Conservation (phyloP, 441 rosid genomes). For the Geranium incanum region DNA sequence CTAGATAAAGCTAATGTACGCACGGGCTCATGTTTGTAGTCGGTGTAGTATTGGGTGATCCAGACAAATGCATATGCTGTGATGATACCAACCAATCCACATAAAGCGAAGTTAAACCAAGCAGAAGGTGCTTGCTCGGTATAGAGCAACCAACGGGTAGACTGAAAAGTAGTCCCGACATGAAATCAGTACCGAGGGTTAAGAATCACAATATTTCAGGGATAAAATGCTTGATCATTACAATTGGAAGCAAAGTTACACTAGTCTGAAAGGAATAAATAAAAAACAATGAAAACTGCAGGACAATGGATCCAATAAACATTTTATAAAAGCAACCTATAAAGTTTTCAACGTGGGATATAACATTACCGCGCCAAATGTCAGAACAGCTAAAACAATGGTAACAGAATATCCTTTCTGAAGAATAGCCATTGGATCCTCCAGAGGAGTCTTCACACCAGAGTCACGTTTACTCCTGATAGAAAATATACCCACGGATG, state of each 20-base stretch:
- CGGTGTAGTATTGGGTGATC: constrained; percentile 93
- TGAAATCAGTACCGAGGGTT: constrained; percentile 19
- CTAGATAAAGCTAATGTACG: constrained; percentile 87
- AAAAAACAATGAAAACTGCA: not conserved
- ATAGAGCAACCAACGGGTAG: constrained; percentile 95
- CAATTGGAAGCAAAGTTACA: too few species aligned
- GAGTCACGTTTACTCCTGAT: constrained; percentile 76
- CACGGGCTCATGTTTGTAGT: constrained; percentile 95
- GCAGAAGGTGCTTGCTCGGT: constrained; percentile 96
- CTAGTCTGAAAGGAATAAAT: not conserved
- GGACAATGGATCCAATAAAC: not conserved
- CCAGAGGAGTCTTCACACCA: constrained; percentile 60
- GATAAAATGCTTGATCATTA: too few species aligned
- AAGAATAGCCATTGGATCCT: constrained; percentile 96
- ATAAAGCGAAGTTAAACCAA: constrained; percentile 85
- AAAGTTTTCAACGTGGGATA: constrained; percentile 13
- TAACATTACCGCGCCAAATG: constrained; percentile 75
- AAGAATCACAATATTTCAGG: too few species aligned
- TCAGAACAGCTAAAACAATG: constrained; percentile 74
- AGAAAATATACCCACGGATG: constrained; percentile 89
- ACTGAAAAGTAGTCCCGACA: constrained; percentile 38
- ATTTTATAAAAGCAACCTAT: constrained; percentile 7
- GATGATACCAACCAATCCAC: constrained; percentile 92
- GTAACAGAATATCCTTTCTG: constrained; percentile 95
- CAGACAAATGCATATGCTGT: constrained; percentile 89